These are phyloP conservation scores for Erodium texanum DNA, from an alignment of 441 rosid genomes.

Conservation along the genomic window DNA sequence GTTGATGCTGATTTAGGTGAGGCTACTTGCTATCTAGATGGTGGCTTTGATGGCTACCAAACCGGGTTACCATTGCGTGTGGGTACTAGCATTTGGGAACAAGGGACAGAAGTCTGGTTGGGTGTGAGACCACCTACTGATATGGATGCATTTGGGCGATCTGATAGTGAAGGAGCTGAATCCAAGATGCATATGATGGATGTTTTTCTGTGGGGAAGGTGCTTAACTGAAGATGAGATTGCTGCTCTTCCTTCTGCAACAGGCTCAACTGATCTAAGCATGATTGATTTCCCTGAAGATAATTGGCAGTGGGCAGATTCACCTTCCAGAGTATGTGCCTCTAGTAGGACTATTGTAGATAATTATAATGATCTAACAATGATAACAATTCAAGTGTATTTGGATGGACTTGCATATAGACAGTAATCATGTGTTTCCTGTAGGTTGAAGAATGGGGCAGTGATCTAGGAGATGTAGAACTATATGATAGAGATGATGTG, in stretches of 20 bases:
- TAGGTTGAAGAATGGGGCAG: constrained; percentile 99
- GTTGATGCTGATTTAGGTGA: constrained; percentile 92
- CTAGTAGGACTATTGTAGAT: constrained; percentile 11
- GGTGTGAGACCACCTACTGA: constrained; percentile 94
- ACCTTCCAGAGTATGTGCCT: constrained; percentile 74
- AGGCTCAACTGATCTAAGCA: constrained; percentile 64
- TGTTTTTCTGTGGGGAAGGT: constrained; percentile 97
- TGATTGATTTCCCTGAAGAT: constrained; percentile 82
- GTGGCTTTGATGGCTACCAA: constrained; percentile 92
- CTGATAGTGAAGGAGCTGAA: constrained; percentile 99
- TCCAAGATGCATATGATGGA: constrained; percentile 99
- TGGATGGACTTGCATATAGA: constrained; percentile 22
- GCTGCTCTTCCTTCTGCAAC: constrained; percentile 71
- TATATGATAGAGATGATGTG: constrained; percentile 95
- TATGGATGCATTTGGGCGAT: constrained; percentile 95
- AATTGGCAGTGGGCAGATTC: constrained; percentile 99
- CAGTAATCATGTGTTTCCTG: constrained; percentile 22
- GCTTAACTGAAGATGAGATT: constrained; percentile 91
- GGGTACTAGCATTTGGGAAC: constrained; percentile 80
- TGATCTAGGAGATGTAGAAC: constrained; percentile 96
- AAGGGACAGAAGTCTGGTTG: constrained; percentile 88
- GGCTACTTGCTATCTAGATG: constrained; percentile 96
- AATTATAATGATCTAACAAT: constrained; percentile 11
- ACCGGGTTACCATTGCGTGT: constrained; percentile 60
- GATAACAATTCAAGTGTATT: neutral